Conservation (phyloP, 2,329 filamentous ascomycete genomes). For the Microsporum audouinii region DNA sequence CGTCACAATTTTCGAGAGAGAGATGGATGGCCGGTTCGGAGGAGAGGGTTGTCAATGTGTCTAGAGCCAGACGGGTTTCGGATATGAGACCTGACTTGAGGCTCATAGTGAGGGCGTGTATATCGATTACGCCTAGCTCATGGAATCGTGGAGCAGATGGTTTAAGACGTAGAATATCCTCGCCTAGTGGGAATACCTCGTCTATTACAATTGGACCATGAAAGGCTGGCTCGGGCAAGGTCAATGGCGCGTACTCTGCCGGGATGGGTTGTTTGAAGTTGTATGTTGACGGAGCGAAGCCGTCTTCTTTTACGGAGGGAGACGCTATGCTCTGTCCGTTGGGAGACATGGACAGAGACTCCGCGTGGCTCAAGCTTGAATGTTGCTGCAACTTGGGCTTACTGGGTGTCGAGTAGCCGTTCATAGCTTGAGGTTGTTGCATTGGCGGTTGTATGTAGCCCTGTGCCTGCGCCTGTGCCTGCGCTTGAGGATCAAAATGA, state of each 20-base stretch:
- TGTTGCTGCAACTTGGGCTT: constrained; percentile 14
- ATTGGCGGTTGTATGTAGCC: constrained; percentile 2
- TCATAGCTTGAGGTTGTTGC: constrained; percentile 8
- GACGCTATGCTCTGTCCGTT: constrained; percentile 15
- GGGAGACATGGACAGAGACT: constrained; percentile 18
- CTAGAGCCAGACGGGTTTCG: constrained; percentile 81
- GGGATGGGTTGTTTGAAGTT: constrained; percentile 15
- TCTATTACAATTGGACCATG: constrained; percentile 64
- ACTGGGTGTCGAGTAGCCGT: neutral
- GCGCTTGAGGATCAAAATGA: constrained; percentile 31
- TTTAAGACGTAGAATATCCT: constrained; percentile 55
- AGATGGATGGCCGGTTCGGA: constrained; percentile 53
- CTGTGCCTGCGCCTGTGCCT: constrained; percentile 7
- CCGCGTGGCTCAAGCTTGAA: constrained; percentile 19
- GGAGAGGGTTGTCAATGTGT: constrained; percentile 65
- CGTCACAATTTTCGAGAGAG: constrained; percentile 65
- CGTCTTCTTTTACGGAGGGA: constrained; percentile 15
- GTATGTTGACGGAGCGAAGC: constrained; percentile 4
- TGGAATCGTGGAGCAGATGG: constrained; percentile 62
- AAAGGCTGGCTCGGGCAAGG: constrained; percentile 40
- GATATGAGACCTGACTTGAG: constrained; percentile 80
- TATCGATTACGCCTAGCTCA: constrained; percentile 80
- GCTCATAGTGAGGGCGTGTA: constrained; percentile 78
- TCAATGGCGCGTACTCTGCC: constrained; percentile 38
- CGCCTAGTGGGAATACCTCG: constrained; percentile 52